Conservation (phyloP, 2,329 filamentous ascomycete genomes). For the Aspergillus viridinutans region DNA sequence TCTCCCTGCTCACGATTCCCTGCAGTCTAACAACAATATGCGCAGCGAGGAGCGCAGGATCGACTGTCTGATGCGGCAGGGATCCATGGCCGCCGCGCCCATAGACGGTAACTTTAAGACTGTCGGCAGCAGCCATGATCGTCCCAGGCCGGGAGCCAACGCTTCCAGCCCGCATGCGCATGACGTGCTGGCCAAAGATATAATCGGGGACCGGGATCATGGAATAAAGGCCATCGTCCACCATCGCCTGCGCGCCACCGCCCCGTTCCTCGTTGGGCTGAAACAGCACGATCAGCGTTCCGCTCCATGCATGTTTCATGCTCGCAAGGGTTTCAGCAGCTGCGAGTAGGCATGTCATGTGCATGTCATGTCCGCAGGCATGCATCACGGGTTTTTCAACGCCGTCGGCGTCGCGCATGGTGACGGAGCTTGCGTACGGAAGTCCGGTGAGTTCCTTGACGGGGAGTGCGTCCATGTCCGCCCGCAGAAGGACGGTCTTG, state of each 20-base stretch:
- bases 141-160: constrained; percentile 37
- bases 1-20: constrained; percentile 54
- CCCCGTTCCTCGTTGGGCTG: constrained; percentile 65
- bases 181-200: constrained; percentile 55
- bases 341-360: constrained; percentile 54
- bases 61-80: constrained; percentile 53
- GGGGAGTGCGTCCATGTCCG: constrained; percentile 50
- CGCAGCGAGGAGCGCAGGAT: constrained; percentile 57
- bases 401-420: constrained; percentile 46
- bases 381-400: constrained; percentile 56
- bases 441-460: constrained; percentile 47
- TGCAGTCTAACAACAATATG: constrained; percentile 56
- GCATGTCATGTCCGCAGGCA: constrained; percentile 60
- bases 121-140: constrained; percentile 44
- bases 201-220: constrained; percentile 53
- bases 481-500: constrained; percentile 44
- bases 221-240: constrained; percentile 54
- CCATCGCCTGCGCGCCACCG: constrained; percentile 59
- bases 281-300: constrained; percentile 61
- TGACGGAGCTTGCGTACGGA: constrained; percentile 45
- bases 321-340: constrained; percentile 49
- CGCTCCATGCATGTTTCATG: constrained; percentile 50
- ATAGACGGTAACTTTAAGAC: constrained; percentile 51
- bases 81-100: constrained; percentile 58
- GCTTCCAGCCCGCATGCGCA: constrained; percentile 41